Base-by-base conservation (phyloP, 352 stramenopile genomes). In the Pilasporangium apinafurcum region DNA sequence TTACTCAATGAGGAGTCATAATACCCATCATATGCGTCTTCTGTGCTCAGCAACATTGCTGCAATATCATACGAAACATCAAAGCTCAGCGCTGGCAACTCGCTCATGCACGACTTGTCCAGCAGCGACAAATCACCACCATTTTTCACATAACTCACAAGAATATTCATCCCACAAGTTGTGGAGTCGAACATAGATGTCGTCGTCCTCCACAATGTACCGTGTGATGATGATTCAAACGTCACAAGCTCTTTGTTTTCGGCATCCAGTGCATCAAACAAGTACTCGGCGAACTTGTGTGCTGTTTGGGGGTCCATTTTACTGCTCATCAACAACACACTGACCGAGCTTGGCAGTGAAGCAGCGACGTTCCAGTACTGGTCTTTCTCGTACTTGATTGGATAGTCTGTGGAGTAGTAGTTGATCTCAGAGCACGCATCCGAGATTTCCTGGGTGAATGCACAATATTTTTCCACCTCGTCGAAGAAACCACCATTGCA, bases 1-100 rank as follows among this genome's bases (percentile, higher is more conserved):
- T n/a, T n/a, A n/a, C n/a, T n/a, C n/a, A n/a, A n/a, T n/a, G n/a
- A n/a, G n/a, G n/a, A n/a, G n/a, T n/a, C n/a, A n/a, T n/a, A n/a
- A n/a, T n/a, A n/a, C n/a, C 71, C 69, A 26, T 85, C 53, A 27
- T 77, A 85, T 8, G 71, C 46, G 35, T 85, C 62, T 8, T 46
- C 40, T 3, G 72, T 57, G n/a, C 59, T 65, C 29, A 87, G 56
- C n/a, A 85, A 41, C 28, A 65, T 37, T 1, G 56, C 17, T 34
- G 61, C 85, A 18, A 62, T 40, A 2, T 41, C 18, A 1, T 41
- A 55, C 7, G 61, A 61, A 33, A 82, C 60, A 4, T 36, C 37
- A 5, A 85, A 61, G 29, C 47, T 77, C 12, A 62, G 38, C 2
- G 44, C 49, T 5, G 55, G 48, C 13, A 86, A 32, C 20, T 56